A percentile compares a stretch with the other conserved stretches of the same genome.
phyloP scores from a whole-genome alignment of 2,329 filamentous ascomycete genomes.

The Ophiostoma sp. region DNA sequence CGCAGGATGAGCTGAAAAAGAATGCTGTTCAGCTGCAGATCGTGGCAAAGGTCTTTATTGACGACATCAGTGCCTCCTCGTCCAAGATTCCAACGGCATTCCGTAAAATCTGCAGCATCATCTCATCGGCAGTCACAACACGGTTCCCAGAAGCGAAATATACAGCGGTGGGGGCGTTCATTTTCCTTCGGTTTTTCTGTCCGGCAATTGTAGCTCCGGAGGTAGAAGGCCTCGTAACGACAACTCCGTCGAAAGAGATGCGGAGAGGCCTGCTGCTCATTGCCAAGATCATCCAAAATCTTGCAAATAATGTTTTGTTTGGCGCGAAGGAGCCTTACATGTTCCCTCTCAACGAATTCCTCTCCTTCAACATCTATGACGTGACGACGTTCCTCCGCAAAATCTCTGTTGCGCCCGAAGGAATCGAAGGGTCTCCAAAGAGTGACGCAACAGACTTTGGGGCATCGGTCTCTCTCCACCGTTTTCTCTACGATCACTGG shows the following conservation, averaged over 20 bases:
- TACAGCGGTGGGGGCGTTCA: conserved; percentile 69
- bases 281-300: conserved; percentile 69
- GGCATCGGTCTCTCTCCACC: conserved; percentile 67
- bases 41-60: conserved; percentile 70
- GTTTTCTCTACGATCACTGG: conserved; percentile 71
- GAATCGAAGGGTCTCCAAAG: conserved; percentile 43
- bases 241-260: conserved; percentile 66
- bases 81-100: conserved; percentile 63
- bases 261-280: conserved; percentile 67
- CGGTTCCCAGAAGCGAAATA: conserved; percentile 70
- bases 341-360: conserved; percentile 68
- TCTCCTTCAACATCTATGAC: conserved; percentile 66
- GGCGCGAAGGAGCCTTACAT: conserved; percentile 72
- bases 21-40: conserved; percentile 66
- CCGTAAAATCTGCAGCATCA: conserved; percentile 67
- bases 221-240: conserved; percentile 63
- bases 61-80: conserved; percentile 66
- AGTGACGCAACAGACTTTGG: conserved; percentile 66
- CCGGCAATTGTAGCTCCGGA: conserved; percentile 71
- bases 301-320: conserved; percentile 71
- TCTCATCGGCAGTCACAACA: conserved; percentile 62
- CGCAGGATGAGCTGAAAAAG: conserved; percentile 63
- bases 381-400: conserved; percentile 67
- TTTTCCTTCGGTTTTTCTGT: conserved; percentile 71
- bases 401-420: conserved; percentile 62